These are phyloP conservation scores for Podospora didyma DNA, from an alignment of 495 filamentous ascomycete species.

Conservation along the genomic window DNA sequence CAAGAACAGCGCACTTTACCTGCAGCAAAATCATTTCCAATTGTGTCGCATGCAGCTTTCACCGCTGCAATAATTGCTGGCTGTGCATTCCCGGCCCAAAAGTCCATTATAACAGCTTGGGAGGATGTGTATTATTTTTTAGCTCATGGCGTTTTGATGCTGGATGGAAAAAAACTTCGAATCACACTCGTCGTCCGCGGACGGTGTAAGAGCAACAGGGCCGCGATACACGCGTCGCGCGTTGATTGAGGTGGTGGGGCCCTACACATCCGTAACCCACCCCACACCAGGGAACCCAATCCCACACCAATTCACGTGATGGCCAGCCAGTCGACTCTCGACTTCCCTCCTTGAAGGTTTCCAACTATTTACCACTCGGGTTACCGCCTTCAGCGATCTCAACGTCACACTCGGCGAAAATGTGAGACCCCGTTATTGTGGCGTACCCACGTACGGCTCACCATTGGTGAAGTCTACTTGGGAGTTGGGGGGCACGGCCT, in stretches of 20 bases:
- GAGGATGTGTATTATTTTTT: neutral
- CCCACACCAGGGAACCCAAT: no score
- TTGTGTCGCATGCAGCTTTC: slow-evolving; percentile 32
- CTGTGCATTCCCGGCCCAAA: slow-evolving; percentile 35
- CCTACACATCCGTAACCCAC: no score
- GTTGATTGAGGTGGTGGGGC: no score
- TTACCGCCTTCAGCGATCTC: neutral
- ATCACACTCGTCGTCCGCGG: no score
- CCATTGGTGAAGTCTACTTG: no score
- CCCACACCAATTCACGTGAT: neutral
- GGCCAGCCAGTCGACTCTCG: neutral
- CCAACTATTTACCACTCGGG: neutral
- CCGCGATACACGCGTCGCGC: no score
- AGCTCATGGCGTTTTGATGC: neutral
- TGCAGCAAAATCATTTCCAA: slow-evolving; percentile 30
- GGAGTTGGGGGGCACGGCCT: slow-evolving; percentile 7
- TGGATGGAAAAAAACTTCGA: no score
- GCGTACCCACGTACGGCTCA: neutral
- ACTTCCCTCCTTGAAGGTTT: neutral
- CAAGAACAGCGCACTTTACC: slow-evolving; percentile 22
- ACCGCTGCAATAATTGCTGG: slow-evolving; percentile 39
- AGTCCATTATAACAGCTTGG: slow-evolving; percentile 26
- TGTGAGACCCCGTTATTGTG: slow-evolving; percentile 7
- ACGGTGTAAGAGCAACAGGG: no score
- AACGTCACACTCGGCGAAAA: slow-evolving; percentile 12